Percentiles rank a stretch among this genome's conserved stretches.
These are phyloP conservation scores for Acer saccharum DNA, from an alignment of 345 rosid genomes.

Conservation along the genomic window DNA sequence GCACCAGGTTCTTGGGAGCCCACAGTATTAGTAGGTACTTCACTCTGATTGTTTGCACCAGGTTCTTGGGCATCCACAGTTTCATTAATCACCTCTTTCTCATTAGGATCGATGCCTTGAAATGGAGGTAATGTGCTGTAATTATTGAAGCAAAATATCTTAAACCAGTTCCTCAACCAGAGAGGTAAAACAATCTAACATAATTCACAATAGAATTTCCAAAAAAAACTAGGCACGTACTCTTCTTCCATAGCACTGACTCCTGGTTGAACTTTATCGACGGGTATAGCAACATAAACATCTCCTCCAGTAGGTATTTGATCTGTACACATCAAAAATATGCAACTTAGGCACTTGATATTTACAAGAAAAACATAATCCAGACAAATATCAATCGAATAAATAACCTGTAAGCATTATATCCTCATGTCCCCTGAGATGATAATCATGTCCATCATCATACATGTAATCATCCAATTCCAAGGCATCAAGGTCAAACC, in stretches of 20 bases:
- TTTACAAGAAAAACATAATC: neutral
- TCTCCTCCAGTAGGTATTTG: constrained; percentile 66
- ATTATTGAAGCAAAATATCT: constrained; percentile 7
- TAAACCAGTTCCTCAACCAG: neutral
- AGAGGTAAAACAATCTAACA: constrained; percentile 4
- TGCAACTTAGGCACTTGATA: neutral
- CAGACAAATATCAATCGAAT: neutral
- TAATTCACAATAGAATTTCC: neutral
- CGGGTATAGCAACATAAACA: constrained; percentile 63
- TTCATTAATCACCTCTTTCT: constrained; percentile 15
- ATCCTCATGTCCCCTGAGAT: constrained; percentile 58
- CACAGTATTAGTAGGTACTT: constrained; percentile 17
- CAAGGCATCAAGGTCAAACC: constrained; percentile 69
- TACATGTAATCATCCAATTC: constrained; percentile 43
- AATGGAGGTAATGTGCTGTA: constrained; percentile 32
- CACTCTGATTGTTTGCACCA: constrained; percentile 32
- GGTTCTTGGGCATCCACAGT: constrained; percentile 10
- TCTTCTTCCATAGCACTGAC: constrained; percentile 38
- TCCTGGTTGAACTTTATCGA: constrained; percentile 47
- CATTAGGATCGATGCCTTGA: constrained; percentile 16
- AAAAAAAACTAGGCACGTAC: constrained; percentile 38
- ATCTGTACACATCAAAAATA: constrained; percentile 34
- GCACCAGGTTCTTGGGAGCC: constrained; percentile 34
- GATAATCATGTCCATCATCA: constrained; percentile 52
- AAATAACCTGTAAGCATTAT: constrained; percentile 68